Base-by-base conservation (phyloP, 768 basidiomycete species). In the Boletus reticuloceps region DNA sequence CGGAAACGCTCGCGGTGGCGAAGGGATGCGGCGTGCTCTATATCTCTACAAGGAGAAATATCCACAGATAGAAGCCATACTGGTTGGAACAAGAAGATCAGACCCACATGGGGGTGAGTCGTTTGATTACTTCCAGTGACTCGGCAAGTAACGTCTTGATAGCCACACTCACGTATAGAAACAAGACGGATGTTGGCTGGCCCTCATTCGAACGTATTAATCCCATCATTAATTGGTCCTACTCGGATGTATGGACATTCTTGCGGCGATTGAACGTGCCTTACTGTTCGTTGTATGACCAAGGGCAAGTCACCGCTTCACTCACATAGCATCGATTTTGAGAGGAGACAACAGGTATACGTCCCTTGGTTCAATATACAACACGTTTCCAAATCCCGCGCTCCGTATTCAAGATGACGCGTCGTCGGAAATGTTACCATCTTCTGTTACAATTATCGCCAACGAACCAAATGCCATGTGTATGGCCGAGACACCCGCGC, bases 161-260 rank as follows among this genome's bases (percentile, higher is more conserved):
- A 95, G 93, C 84, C 5, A 82, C 72, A n/a, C 79, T 97, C 53
- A 79, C 83, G 0, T 81, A 84, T 63, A 80, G 82, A 51, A 87
- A 85, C 58, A 88, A 83, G 69, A 97, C 94, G 6, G 97, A 99
- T 71, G 74, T 82, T 0, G 88, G 80, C 51, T 99, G 97, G 97
- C 96, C 97, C 8, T 63, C 68, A 6, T 94, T 94, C 62, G 87
- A 93, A 67, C 85, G 97, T 19, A 82, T 98, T 19, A 95, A 98
- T 67, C 97, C 97, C 0, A 89, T 99, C 63, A 90, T 99, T 54
- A 87, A 98, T 67, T 99, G 97, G 97, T 79, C 84, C 1, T 99
- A 99, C 72, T 68, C 73, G 11, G 85, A 95, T 59, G 84, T 99
- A 6, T 99, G 97, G 97, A 74, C 75, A 3, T 99, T 95, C 74